phyloP scores from a whole-genome alignment of 768 basidiomycete species.

The Pulveroboletus frians region DNA sequence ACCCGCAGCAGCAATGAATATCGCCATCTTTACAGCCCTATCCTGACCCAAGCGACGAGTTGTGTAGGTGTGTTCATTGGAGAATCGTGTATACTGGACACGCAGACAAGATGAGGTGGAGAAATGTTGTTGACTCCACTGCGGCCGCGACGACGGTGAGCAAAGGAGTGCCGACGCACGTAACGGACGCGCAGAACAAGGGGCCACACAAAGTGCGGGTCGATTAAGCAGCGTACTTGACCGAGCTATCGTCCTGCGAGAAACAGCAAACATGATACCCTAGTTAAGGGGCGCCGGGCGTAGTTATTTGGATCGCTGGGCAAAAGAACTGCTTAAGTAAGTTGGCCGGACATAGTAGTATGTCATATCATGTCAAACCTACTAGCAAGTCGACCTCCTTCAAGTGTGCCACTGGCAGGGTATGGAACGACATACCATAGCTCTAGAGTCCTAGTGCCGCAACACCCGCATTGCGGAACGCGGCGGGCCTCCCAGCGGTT shows the following conservation, averaged over 20 bases:
- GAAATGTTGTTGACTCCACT: constrained; percentile 11
- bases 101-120: constrained; percentile 17
- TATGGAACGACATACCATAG: not conserved
- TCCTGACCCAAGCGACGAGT: constrained; percentile 6
- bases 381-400: no score
- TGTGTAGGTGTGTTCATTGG: constrained; percentile 7
- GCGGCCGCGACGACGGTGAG: not conserved
- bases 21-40: constrained; percentile 11
- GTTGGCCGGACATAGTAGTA: no score
- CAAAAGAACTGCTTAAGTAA: not conserved
- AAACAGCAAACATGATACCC: constrained; percentile 8
- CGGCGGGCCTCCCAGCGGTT: not conserved
- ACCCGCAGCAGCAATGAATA: constrained; percentile 18
- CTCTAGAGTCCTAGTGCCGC: not conserved
- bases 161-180: not conserved
- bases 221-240: not conserved
- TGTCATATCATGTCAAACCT: no score
- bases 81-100: constrained; percentile 28
- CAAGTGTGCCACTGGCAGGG: no score
- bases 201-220: not conserved
- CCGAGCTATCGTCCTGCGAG: not conserved
- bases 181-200: not conserved
- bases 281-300: not conserved
- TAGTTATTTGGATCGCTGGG: constrained; percentile 10
- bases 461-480: not conserved